Evolutionary conservation across 768 basidiomycete species (phyloP), one percentile per base, ranked within the genome.

Genomic region (Hysterangium stoloniferum): DNA sequence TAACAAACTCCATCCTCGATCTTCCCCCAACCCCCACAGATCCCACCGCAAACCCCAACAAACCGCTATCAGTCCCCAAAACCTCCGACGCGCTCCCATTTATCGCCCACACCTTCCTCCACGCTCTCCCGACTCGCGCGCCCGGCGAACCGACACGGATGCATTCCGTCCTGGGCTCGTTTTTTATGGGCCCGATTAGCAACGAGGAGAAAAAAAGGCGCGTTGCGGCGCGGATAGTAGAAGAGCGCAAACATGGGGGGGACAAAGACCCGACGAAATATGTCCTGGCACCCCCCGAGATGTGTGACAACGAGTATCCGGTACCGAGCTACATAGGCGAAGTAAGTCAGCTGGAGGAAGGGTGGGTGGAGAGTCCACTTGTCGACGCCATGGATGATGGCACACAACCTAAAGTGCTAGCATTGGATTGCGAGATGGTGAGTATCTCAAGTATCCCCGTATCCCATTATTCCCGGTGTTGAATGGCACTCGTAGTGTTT

Each of bases 351-450:
- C 78, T 78, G 60, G 40, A 78, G 4, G 62, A 59, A 1, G 91
- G 82, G 1, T 96, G 91, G 91, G 66, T 87, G 5, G 89, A 97
- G 67, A 91, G 86, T 0, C 85, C 90, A 2, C 66, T 78, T 51
- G 64, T 70, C 0, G 47, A 56, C 1, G 58, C 66, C 33, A 59
- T 65, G 27, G 56, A 66, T 3, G 45, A 69, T 6, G 29, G 40
- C 68, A n/a, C 59, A 66, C 17, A 66, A 60, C 27, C 60, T 58
- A n/a, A 62, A 38, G 76, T 95, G 22, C 82, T 87, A 49, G 89
- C 90, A 0, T 77, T 99, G 41, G 95, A 99, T 72, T 98, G 95
- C 64, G 95, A 97, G 65, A 97, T 97, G 95, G 94, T 90, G 53
- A 47, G 78, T 60, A n/a, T n/a, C n/a, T n/a, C 3, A 34, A 34